Evolutionary conservation across 2,329 filamentous ascomycete species (phyloP).

Genomic region (Trichophyton schoenleinii): DNA sequence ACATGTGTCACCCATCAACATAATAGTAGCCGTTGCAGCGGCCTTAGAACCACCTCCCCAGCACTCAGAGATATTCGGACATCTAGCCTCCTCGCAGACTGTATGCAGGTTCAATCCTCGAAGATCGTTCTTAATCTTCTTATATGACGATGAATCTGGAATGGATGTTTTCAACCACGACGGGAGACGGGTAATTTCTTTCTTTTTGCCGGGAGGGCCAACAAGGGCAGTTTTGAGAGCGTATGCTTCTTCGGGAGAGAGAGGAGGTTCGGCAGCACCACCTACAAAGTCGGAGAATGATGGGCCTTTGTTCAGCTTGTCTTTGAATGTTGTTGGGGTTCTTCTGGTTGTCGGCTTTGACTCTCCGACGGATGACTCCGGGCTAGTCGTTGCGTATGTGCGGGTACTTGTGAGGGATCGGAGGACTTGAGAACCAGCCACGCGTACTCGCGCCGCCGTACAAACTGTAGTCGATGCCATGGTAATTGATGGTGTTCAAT

Average conservation of each 20-base stretch:
- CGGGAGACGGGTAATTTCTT: constrained; percentile 62
- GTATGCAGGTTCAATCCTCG: constrained; percentile 83
- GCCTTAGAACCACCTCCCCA: constrained; percentile 87
- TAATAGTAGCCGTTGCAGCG: constrained; percentile 91
- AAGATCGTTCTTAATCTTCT: constrained; percentile 88
- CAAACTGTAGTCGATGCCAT: constrained; percentile 1
- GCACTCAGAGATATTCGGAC: constrained; percentile 95
- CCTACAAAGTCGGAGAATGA: constrained; percentile 52
- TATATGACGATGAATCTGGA: constrained; percentile 73
- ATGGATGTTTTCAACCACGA: constrained; percentile 96
- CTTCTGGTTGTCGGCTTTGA: constrained; percentile 26
- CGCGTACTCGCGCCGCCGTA: background rate
- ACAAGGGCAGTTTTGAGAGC: constrained; percentile 50
- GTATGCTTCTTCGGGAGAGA: constrained; percentile 42
- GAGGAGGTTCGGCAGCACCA: constrained; percentile 30
- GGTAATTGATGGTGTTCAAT: background rate
- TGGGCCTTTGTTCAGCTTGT: constrained; percentile 52
- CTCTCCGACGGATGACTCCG: constrained; percentile 21
- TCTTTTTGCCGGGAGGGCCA: constrained; percentile 49
- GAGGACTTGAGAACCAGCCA: background rate
- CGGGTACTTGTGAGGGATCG: constrained; percentile 14
- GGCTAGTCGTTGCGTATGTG: constrained; percentile 29
- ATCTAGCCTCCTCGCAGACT: constrained; percentile 93
- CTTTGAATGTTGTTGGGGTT: constrained; percentile 44
- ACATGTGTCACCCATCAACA: constrained; percentile 98